A percentile compares a stretch with the other conserved stretches of the same genome.
These are phyloP conservation scores for Leishmania guyanensis DNA, from an alignment of 208 protist species.

Conservation along the genomic window DNA sequence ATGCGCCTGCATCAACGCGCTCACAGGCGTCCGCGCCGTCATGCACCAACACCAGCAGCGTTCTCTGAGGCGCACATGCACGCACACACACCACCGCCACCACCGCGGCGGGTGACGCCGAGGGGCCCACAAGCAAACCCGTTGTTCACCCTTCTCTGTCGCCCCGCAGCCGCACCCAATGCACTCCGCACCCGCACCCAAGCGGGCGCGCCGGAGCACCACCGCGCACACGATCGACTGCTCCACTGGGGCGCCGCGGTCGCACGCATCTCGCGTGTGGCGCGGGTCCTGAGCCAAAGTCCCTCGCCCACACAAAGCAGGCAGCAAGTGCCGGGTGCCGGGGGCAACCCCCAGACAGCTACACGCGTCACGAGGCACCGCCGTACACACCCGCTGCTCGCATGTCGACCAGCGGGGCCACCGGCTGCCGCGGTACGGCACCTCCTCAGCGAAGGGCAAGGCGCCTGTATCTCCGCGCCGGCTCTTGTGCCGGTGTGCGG, in stretches of 20 bases:
- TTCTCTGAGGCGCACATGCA: conserved; percentile 7
- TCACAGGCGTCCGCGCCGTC: conserved; percentile 7
- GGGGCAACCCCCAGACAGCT: conserved; percentile 28
- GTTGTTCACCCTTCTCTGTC: conserved; percentile 29
- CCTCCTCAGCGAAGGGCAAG: conserved; percentile 23
- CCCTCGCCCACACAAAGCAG: conserved; percentile 49
- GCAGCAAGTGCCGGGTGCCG: conserved; percentile 65
- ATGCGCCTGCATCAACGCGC: conserved; percentile 4
- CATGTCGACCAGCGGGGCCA: conserved; percentile 29
- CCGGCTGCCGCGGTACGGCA: conserved; percentile 30
- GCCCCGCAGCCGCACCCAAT: conserved; percentile 25
- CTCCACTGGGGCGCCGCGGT: conserved; percentile 27
- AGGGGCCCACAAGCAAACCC: conserved; percentile 52
- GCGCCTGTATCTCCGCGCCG: conserved; percentile 28
- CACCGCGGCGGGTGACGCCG: conserved; percentile 20
- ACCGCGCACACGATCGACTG: conserved; percentile 30
- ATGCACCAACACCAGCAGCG: conserved; percentile 10
- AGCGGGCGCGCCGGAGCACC: conserved; percentile 6
- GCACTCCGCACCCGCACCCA: background rate
- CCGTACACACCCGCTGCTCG: conserved; percentile 37
- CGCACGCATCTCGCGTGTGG: conserved; percentile 19
- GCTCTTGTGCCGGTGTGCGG: conserved; percentile 26
- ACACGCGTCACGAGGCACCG: conserved; percentile 30
- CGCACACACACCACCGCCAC: conserved; percentile 20
- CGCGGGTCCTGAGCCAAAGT: conserved; percentile 76